A percentile compares a stretch with the other conserved stretches of the same genome.
Conservation (phyloP, 2,329 filamentous ascomycete genomes). For the Colletotrichum godetiae region DNA sequence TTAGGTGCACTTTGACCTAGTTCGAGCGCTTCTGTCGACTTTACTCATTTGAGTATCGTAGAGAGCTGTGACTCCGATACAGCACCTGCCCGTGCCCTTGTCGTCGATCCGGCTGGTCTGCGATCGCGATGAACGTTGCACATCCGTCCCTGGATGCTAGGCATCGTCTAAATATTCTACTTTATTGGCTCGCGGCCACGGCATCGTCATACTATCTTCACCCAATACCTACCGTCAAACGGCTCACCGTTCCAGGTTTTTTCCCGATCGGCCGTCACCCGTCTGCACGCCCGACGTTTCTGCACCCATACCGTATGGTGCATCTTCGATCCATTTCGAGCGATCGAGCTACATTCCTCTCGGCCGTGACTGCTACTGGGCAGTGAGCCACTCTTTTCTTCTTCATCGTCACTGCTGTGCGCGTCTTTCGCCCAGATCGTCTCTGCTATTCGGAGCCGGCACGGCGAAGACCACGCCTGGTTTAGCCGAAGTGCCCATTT, state of each 20-base stretch:
- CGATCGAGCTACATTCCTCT: not conserved
- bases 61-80: not conserved
- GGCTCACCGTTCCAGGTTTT: not conserved
- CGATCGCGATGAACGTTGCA: not conserved
- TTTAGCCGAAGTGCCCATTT: not conserved
- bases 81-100: not conserved
- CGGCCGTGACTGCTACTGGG: not conserved
- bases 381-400: not conserved
- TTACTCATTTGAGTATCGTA: not conserved
- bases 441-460: not conserved
- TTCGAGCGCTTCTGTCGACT: not conserved
- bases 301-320: not conserved
- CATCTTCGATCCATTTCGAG: not conserved
- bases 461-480: not conserved
- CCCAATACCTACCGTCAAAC: not conserved
- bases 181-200: not conserved
- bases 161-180: not conserved
- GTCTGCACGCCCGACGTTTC: not conserved
- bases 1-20: not conserved
- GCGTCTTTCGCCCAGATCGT: not conserved
- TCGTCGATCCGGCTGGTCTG: not conserved
- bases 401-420: not conserved
- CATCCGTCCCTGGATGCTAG: not conserved
- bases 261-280: not conserved
- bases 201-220: not conserved